Evolutionary conservation across 2,329 filamentous ascomycete species (phyloP).

Genomic region (Aspergillus pseudotamarii): DNA sequence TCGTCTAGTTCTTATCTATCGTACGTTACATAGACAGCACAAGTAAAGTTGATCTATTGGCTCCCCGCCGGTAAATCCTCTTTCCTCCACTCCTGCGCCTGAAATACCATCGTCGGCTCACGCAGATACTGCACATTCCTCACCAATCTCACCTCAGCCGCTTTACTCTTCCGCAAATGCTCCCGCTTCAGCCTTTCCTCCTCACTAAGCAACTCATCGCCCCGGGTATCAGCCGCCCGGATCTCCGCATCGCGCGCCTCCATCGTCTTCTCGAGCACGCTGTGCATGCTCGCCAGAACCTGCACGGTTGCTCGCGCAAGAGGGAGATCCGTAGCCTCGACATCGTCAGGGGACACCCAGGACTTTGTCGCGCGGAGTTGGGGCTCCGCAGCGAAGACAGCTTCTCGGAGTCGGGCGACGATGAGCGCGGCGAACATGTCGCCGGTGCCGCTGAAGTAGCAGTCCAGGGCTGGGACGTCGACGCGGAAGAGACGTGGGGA

Average conservation of each 20-base stretch:
- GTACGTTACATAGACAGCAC: neutral
- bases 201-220: constrained; percentile 40
- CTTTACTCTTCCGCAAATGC: constrained; percentile 74
- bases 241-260: constrained; percentile 68
- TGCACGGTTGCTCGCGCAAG: constrained; percentile 82
- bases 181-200: constrained; percentile 56
- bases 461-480: constrained; percentile 81
- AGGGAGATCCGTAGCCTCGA: constrained; percentile 71
- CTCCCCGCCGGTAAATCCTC: constrained; percentile 29
- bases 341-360: constrained; percentile 78
- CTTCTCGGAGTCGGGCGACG: constrained; percentile 84
- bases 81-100: constrained; percentile 50
- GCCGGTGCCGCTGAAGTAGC: constrained; percentile 94
- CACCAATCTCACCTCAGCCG: constrained; percentile 84
- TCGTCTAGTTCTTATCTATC: constrained; percentile 1
- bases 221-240: constrained; percentile 34
- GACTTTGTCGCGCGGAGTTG: constrained; percentile 58
- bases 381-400: constrained; percentile 56
- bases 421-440: constrained; percentile 98
- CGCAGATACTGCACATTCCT: constrained; percentile 71
- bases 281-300: constrained; percentile 91
- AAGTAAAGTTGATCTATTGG: constrained; percentile 16
- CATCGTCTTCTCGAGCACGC: constrained; percentile 71
- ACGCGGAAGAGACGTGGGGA: constrained; percentile 84
- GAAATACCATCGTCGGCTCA: constrained; percentile 66